phyloP scores from a whole-genome alignment of 768 basidiomycete genomes.

The Macrolepiota dolichaula region DNA sequence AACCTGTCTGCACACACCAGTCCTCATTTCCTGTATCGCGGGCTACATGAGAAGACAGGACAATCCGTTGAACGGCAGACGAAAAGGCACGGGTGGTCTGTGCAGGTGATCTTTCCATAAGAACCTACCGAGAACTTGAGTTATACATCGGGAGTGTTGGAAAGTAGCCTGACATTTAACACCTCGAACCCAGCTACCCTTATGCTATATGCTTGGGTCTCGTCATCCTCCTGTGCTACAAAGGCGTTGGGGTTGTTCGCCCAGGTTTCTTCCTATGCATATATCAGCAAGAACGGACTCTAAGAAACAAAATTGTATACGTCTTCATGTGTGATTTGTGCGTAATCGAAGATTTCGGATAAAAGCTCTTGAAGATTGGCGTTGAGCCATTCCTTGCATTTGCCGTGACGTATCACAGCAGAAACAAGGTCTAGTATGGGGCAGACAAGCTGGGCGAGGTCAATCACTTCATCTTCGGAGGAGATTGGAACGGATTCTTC shows the following conservation, averaged over 20 bases:
- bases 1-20: conserved; percentile 47
- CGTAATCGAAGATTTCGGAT: conserved; percentile 58
- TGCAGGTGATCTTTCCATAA: conserved; percentile 53
- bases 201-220: conserved; percentile 76
- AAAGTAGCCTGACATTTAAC: conserved; percentile 49
- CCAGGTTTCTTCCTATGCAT: conserved; percentile 84
- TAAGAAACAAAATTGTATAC: conserved; percentile 38
- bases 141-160: background rate
- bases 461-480: conserved; percentile 73
- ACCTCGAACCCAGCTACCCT: conserved; percentile 85
- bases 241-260: conserved; percentile 86
- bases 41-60: conserved; percentile 51
- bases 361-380: conserved; percentile 51
- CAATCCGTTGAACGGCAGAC: conserved; percentile 46
- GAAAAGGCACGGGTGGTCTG: conserved; percentile 55
- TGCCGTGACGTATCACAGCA: conserved; percentile 60
- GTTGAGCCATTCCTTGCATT: conserved; percentile 61
- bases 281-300: conserved; percentile 2
- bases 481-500: conserved; percentile 55
- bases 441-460: conserved; percentile 73
- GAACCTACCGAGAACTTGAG: conserved; percentile 33
- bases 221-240: conserved; percentile 93
- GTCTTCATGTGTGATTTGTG: conserved; percentile 89
- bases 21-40: conserved; percentile 52
- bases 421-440: conserved; percentile 81